Conservation (phyloP, 768 basidiomycete species). For the Leccinum obscurum region DNA sequence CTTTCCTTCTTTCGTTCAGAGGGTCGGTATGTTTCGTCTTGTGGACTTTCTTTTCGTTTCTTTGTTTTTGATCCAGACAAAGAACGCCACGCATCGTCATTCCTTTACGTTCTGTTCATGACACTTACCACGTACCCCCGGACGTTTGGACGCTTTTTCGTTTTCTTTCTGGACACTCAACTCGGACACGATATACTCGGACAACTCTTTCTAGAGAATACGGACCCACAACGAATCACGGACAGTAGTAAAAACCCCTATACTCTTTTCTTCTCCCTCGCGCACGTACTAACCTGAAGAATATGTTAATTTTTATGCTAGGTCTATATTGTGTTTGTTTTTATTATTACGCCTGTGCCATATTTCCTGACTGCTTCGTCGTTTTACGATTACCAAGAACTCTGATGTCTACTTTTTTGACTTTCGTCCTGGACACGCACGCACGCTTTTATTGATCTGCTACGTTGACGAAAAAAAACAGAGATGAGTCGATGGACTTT, state of each 20-base stretch:
- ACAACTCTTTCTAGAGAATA: constrained; percentile 22
- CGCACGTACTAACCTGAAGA: neutral
- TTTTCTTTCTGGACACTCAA: constrained; percentile 13
- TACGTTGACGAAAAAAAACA: neutral
- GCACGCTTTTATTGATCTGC: neutral
- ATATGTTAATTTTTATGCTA: neutral
- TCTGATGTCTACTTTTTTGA: neutral
- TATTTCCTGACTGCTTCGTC: neutral
- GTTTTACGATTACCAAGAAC: neutral
- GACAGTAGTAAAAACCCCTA: constrained; percentile 10
- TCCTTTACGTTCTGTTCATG: constrained; percentile 26
- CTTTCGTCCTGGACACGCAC: neutral
- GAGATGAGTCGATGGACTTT: neutral
- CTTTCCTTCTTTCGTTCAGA: constrained; percentile 1
- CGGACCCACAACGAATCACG: constrained; percentile 23
- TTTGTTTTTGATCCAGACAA: constrained; percentile 5
- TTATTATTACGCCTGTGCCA: neutral
- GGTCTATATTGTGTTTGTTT: neutral
- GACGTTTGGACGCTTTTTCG: constrained; percentile 12
- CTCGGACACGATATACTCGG: constrained; percentile 19
- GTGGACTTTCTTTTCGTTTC: constrained; percentile 2
- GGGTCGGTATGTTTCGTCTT: constrained; percentile 8
- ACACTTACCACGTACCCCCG: constrained; percentile 19
- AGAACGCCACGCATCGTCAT: constrained; percentile 13
- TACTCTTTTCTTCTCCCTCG: neutral